Conservation (phyloP, 2,329 filamentous ascomycete species). For the Venturia effusa region DNA sequence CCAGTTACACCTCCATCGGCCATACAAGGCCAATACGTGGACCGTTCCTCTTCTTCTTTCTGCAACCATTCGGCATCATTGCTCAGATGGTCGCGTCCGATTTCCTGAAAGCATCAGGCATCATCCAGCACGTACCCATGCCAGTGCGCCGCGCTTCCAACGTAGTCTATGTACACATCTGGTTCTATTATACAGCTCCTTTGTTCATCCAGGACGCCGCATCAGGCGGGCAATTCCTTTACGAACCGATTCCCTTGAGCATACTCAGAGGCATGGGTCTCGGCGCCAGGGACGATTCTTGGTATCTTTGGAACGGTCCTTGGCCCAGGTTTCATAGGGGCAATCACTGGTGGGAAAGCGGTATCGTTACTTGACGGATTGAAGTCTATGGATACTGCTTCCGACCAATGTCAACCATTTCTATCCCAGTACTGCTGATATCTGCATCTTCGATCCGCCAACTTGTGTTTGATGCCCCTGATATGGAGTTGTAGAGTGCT, state of each 20-base stretch:
- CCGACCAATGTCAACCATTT: not conserved
- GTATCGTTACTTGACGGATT: not conserved
- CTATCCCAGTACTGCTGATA: too few species aligned
- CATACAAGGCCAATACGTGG: conserved; percentile 43
- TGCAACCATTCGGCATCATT: conserved; percentile 56
- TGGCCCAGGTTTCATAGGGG: conserved; percentile 50
- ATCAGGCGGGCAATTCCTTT: conserved; percentile 63
- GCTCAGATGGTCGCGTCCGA: conserved; percentile 41
- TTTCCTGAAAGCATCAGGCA: conserved; percentile 23
- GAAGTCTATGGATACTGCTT: not conserved
- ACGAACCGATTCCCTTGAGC: conserved; percentile 73
- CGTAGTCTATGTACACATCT: conserved; percentile 48
- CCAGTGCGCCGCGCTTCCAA: conserved; percentile 45
- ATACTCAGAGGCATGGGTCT: conserved; percentile 54
- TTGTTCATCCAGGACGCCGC: conserved; percentile 69
- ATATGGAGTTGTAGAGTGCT: too few species aligned
- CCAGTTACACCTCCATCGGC: conserved; percentile 56
- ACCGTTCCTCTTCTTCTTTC: conserved; percentile 57
- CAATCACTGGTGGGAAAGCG: conserved; percentile 48
- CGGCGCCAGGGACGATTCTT: conserved; percentile 48
- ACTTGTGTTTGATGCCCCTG: too few species aligned
- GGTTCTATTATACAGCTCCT: conserved; percentile 57
- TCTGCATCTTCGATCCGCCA: too few species aligned
- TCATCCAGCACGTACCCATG: conserved; percentile 31
- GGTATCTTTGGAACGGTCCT: conserved; percentile 55